Percentiles rank a stretch among this genome's conserved stretches.
Evolutionary conservation across 2,329 filamentous ascomycete species (phyloP).

Genomic region (Verruconis gallopava): DNA sequence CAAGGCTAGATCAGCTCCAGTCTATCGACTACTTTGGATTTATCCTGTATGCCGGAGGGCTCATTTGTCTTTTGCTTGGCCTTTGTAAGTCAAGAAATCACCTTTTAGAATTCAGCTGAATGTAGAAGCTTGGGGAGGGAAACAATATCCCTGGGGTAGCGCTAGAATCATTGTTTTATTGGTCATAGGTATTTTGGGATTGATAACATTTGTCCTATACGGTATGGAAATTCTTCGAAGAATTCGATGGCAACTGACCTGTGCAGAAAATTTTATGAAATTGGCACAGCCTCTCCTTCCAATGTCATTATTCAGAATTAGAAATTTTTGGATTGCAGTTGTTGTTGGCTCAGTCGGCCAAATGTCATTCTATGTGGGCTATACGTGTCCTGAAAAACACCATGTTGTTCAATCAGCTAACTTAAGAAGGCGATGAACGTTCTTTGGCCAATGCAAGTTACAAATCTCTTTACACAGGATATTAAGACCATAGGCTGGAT

Average conservation of each 20-base stretch:
- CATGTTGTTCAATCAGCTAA: no score
- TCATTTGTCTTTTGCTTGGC: slow-evolving; percentile 3
- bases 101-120: no score
- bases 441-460: not conserved
- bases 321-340: slow-evolving; percentile 3
- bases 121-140: not conserved
- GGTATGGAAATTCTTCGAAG: no score
- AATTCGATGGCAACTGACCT: not conserved
- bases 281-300: slow-evolving; percentile 1
- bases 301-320: slow-evolving; percentile 4
- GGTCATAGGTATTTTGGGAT: not conserved
- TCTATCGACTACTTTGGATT: slow-evolving; percentile 5
- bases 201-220: not conserved
- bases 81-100: no score
- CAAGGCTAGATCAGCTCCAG: not conserved
- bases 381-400: no score
- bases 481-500: not conserved
- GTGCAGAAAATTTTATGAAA: not conserved
- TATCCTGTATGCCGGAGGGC: slow-evolving; percentile 1
- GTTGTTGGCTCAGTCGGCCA: slow-evolving; percentile 3
- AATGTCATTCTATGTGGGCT: slow-evolving; percentile 1
- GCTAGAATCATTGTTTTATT: not conserved
- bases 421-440: not conserved
- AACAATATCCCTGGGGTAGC: not conserved
- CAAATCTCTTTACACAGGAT: not conserved